A percentile compares a stretch with the other conserved stretches of the same genome.
Evolutionary conservation across 2,329 filamentous ascomycete species (phyloP).

Genomic region (Calonectria pseudoturangicola): DNA sequence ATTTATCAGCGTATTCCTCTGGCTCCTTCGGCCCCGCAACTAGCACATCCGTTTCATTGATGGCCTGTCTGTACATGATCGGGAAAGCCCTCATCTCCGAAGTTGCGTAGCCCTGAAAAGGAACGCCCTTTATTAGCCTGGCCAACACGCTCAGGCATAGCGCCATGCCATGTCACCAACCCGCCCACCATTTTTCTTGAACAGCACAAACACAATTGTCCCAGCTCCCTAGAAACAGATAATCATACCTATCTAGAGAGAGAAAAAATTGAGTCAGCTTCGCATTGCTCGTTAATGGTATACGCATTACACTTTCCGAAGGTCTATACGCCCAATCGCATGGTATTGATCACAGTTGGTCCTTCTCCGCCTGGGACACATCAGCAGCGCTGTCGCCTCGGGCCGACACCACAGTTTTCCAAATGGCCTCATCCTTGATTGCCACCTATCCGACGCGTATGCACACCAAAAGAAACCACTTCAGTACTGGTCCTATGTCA

Average conservation of each 20-base stretch:
- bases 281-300: constrained; percentile 80
- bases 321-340: constrained; percentile 69
- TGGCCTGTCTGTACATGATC: constrained; percentile 88
- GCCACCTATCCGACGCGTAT: constrained; percentile 90
- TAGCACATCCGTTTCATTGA: constrained; percentile 81
- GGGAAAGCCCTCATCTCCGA: constrained; percentile 81
- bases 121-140: constrained; percentile 82
- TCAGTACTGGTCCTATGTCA: constrained; percentile 87
- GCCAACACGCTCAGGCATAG: constrained; percentile 80
- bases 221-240: constrained; percentile 78
- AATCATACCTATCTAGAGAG: constrained; percentile 79
- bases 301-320: constrained; percentile 71
- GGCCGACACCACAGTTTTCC: constrained; percentile 77
- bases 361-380: constrained; percentile 88
- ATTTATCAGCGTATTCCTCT: constrained; percentile 61
- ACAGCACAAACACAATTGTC: constrained; percentile 86
- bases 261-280: constrained; percentile 79
- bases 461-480: constrained; percentile 88
- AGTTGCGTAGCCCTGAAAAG: constrained; percentile 83
- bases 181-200: constrained; percentile 75
- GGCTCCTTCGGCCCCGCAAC: constrained; percentile 76
- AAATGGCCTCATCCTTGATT: constrained; percentile 76
- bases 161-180: constrained; percentile 81
- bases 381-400: constrained; percentile 92
- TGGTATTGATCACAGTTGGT: constrained; percentile 85